Conservation (phyloP, 768 basidiomycete species). For the Naganishia friedmannii region DNA sequence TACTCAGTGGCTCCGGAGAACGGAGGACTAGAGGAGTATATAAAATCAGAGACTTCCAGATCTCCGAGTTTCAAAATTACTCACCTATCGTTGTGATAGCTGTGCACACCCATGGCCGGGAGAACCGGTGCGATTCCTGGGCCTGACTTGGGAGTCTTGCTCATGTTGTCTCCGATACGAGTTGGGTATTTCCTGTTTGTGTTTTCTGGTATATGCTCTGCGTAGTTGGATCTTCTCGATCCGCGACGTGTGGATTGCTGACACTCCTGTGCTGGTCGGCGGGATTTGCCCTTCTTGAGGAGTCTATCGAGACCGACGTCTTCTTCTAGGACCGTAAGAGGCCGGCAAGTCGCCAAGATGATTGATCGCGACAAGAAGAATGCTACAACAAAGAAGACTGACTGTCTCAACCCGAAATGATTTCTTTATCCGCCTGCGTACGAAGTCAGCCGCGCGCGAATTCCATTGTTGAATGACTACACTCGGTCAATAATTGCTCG, state of each 20-base stretch:
- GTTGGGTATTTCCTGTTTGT: background rate
- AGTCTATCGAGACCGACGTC: too few relatives aligned
- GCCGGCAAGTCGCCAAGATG: background rate
- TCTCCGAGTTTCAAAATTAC: background rate
- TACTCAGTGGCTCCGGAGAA: conserved; percentile 31
- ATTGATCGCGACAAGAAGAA: background rate
- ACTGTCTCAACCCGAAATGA: conserved; percentile 12
- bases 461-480: background rate
- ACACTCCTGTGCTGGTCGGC: background rate
- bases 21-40: conserved; percentile 17
- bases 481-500: background rate
- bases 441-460: background rate
- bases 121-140: conserved; percentile 46
- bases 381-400: background rate
- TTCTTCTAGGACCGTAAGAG: background rate
- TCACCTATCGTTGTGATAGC: conserved; percentile 41
- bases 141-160: conserved; percentile 17
- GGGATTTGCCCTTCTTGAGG: too few relatives aligned
- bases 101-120: conserved; percentile 47
- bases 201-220: background rate
- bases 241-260: background rate
- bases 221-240: background rate
- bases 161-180: conserved; percentile 4
- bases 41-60: background rate
- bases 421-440: conserved; percentile 15